Evolutionary conservation across 2,329 filamentous ascomycete genomes (phyloP), one percentile per base, ranked within the genome.

Genomic region (Botryotinia calthae): DNA sequence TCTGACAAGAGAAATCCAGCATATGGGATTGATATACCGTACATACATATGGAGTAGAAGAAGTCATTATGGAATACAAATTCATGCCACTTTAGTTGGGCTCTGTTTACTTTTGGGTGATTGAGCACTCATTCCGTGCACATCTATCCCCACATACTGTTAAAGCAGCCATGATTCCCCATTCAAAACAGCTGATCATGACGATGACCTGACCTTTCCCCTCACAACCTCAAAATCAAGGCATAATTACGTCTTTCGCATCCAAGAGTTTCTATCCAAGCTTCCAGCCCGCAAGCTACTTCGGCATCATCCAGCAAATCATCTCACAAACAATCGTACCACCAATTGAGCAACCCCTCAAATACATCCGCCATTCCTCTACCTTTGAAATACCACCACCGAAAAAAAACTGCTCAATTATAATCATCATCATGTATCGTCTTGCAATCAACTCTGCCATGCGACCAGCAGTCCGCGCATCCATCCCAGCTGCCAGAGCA

Each of bases 391-490:
- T 22, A 64, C 44, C 42, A 58, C 25, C 25, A 62, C 56, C 18
- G 37, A 31, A 44, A 67, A 14, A 40, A 54, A 67, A 14, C 28
- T 7, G 9, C 63, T 64, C 44, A 70, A 72, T 31, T 16, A 59
- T 54, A 73, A 76, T 67, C 73, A 66, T 70, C 80, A 87, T 76
- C 72, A 94, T 95, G 92, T 87, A 93, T 80, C 90, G 91, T 81
- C 83, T 85, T 79, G 85, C 85, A 76, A 81, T 85, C 77, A 82
- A 86, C 80, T 85, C 87, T 81, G 86, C 88, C 79, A 84, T 87
- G 66, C 78, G 80, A 61, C 79, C 79, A 73, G 77, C 77, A 78
- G 84, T 83, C 80, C 83, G 86, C 79, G 79, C 84, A 75, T 79
- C 84, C 75, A 80, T 84, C 75, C 82, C 81, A 80, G 91, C 94